A percentile compares a stretch with the other conserved stretches of the same genome.
These are phyloP conservation scores for Aspergillus quadricinctus DNA, from an alignment of 2,329 filamentous ascomycete species.

Conservation along the genomic window DNA sequence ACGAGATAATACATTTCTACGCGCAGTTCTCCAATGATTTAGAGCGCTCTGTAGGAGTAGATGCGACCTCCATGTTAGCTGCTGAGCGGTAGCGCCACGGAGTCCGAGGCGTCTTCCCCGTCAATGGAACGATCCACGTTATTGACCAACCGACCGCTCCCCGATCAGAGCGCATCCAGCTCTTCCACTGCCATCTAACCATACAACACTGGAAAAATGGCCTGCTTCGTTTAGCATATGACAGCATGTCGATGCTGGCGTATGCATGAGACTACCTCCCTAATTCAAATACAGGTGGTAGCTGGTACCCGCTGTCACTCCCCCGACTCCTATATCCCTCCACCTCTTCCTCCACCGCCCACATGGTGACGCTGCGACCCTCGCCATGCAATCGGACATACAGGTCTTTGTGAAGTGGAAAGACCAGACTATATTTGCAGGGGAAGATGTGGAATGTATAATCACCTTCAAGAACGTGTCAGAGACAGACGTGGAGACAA, in stretches of 20 bases:
- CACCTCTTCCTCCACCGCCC: conserved; percentile 14
- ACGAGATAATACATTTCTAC: not conserved
- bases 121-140: not conserved
- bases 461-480: conserved; percentile 92
- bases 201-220: conserved; percentile 14
- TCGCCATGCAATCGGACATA: conserved; percentile 64
- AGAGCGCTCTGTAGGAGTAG: not conserved
- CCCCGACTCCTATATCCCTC: not conserved
- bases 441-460: conserved; percentile 90
- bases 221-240: conserved; percentile 12
- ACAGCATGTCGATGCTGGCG: conserved; percentile 26
- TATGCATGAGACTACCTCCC: conserved; percentile 3
- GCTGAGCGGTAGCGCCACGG: not conserved
- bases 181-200: conserved; percentile 8
- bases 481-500: conserved; percentile 35
- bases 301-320: not conserved
- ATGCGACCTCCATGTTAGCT: not conserved
- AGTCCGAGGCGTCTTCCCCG: not conserved
- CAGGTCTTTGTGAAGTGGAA: conserved; percentile 95
- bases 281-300: conserved; percentile 6
- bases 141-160: not conserved
- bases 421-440: conserved; percentile 90
- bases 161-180: conserved; percentile 1
- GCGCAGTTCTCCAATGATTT: not conserved
- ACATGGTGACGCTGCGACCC: conserved; percentile 29